Conservation (phyloP, 1,139 yeast species). For the Wickerhamiella infanticola region DNA sequence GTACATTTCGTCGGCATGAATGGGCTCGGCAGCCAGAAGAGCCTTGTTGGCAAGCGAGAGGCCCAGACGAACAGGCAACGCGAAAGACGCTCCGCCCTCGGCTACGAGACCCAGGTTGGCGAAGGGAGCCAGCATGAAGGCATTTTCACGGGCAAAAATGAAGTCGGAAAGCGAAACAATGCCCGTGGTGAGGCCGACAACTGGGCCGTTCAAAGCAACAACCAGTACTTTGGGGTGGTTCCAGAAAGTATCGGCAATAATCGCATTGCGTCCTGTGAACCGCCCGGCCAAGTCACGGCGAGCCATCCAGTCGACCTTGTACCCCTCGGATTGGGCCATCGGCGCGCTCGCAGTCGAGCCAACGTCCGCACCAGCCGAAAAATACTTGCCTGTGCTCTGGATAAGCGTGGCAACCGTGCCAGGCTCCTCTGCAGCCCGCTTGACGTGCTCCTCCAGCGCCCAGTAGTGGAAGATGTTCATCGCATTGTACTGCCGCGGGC, state of each 20-base stretch:
- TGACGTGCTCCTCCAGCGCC: conserved; percentile 43
- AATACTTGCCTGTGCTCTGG: conserved; percentile 59
- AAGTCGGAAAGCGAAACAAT: conserved; percentile 63
- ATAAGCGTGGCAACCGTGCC: conserved; percentile 51
- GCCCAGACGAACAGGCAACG: conserved; percentile 58
- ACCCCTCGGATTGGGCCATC: conserved; percentile 30
- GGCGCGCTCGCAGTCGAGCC: conserved; percentile 2
- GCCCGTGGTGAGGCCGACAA: conserved; percentile 64
- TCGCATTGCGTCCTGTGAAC: conserved; percentile 57
- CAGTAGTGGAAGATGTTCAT: conserved; percentile 52
- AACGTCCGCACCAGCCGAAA: conserved; percentile 62
- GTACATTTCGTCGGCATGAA: conserved; percentile 42
- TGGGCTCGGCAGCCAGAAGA: conserved; percentile 51
- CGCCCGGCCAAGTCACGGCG: conserved; percentile 39
- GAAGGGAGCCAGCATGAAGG: conserved; percentile 59
- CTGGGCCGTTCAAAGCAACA: conserved; percentile 78
- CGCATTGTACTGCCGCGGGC: conserved; percentile 53
- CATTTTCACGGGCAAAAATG: conserved; percentile 51
- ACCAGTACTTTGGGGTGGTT: conserved; percentile 60
- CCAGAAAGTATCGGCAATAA: conserved; percentile 51
- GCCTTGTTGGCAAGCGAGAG: conserved; percentile 63
- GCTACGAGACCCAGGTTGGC: conserved; percentile 71
- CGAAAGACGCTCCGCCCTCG: conserved; percentile 65
- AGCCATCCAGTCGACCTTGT: conserved; percentile 12
- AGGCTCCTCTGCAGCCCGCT: conserved; percentile 52